phyloP scores from a whole-genome alignment of 306 rosid genomes.

The Neltuma alba region DNA sequence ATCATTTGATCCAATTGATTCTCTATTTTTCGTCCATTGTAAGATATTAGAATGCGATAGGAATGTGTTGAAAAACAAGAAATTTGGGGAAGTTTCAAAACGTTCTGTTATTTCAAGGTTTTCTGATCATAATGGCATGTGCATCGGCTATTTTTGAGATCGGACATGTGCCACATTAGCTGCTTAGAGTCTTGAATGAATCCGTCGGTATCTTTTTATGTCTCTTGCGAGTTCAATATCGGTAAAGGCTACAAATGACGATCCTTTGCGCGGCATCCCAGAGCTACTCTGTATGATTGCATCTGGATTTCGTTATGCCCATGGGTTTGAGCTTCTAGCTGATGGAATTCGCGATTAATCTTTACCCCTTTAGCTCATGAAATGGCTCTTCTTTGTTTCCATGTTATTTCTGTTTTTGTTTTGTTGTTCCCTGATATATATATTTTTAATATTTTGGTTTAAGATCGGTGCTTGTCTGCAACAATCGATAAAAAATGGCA shows the following conservation, averaged over 20 bases:
- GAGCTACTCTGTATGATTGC: neutral
- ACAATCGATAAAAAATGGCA: slow-evolving; percentile 63
- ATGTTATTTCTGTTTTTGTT: neutral
- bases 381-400: neutral
- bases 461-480: slow-evolving; percentile 33
- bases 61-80: neutral
- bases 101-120: neutral
- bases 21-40: neutral
- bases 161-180: slow-evolving; percentile 11
- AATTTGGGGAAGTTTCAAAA: neutral
- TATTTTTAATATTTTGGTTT: slow-evolving; percentile 4
- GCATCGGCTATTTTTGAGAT: neutral
- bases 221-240: neutral
- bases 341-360: neutral
- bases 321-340: neutral
- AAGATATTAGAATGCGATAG: neutral
- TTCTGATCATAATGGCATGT: neutral
- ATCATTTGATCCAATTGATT: neutral
- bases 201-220: neutral
- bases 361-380: neutral
- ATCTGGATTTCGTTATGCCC: neutral
- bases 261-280: neutral
- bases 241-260: neutral
- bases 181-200: slow-evolving; percentile 23
- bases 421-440: neutral